Conservation (phyloP, 1,139 yeast species). For the Scheffersomyces illinoinensis region DNA sequence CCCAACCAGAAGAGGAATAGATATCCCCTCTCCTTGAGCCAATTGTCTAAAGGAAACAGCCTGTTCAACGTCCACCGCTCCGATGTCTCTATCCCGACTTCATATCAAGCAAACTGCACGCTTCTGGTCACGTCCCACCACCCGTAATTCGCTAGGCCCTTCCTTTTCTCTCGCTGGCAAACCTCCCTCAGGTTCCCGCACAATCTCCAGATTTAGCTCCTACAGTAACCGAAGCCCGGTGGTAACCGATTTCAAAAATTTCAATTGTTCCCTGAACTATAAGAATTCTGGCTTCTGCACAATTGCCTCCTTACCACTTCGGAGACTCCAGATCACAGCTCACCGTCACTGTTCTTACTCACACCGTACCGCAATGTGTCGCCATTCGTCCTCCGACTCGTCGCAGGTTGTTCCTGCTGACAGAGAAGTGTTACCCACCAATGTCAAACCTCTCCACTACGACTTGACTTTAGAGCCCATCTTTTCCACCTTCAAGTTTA, state of each 20-base stretch:
- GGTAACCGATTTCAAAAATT: background rate
- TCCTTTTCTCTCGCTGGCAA: background rate
- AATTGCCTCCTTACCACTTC: background rate
- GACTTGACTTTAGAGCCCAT: slow-evolving; percentile 72
- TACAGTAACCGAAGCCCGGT: background rate
- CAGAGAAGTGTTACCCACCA: slow-evolving; percentile 70
- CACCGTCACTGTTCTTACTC: background rate
- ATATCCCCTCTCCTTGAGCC: background rate
- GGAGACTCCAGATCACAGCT: background rate
- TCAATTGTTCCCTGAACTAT: background rate
- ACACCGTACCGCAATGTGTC: background rate
- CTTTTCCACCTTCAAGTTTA: slow-evolving; percentile 67
- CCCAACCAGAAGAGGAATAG: background rate
- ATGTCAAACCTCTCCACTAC: slow-evolving; percentile 74
- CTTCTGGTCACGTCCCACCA: background rate
- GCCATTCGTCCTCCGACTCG: slow-evolving; percentile 9
- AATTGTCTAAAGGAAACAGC: background rate
- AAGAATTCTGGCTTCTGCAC: background rate
- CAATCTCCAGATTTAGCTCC: background rate
- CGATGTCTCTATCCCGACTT: background rate
- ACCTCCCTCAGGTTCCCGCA: background rate
- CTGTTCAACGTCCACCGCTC: background rate
- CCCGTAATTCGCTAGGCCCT: background rate
- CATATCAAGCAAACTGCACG: background rate
- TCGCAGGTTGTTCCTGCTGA: slow-evolving; percentile 25